Conservation (phyloP, 257 asterid species). For the Petrea volubilis region DNA sequence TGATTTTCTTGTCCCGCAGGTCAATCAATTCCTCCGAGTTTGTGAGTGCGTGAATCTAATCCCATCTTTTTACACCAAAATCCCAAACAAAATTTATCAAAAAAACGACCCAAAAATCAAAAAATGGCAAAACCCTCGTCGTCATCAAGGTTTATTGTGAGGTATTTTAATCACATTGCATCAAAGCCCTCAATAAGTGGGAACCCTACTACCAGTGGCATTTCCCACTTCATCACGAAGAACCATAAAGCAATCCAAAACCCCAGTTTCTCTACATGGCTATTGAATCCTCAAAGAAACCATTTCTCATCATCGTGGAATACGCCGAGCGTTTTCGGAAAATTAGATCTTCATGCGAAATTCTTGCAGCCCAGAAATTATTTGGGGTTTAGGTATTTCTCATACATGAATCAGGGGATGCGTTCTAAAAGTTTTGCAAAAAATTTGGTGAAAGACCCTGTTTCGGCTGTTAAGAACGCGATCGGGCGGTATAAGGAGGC, state of each 20-base stretch:
- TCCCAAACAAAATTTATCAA: too few species aligned
- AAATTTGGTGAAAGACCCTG: conserved; percentile 46
- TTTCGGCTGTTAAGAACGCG: conserved; percentile 37
- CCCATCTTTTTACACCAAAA: neutral
- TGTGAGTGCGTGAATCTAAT: conserved; percentile 43
- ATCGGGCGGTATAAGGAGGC: conserved; percentile 67
- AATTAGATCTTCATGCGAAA: conserved; percentile 34
- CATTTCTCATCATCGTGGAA: conserved; percentile 45
- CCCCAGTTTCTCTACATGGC: conserved; percentile 45
- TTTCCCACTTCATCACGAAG: conserved; percentile 48
- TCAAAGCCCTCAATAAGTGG: conserved; percentile 48
- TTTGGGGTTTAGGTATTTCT: conserved; percentile 56
- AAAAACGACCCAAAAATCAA: neutral
- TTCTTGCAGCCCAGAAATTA: conserved; percentile 26
- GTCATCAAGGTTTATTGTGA: conserved; percentile 53
- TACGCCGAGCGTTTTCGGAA: conserved; percentile 30
- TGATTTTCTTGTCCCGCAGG: conserved; percentile 33
- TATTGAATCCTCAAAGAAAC: conserved; percentile 36
- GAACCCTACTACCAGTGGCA: conserved; percentile 26
- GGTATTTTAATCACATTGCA: conserved; percentile 45
- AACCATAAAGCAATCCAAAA: conserved; percentile 37
- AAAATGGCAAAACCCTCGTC: conserved; percentile 64
- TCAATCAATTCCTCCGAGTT: conserved; percentile 35
- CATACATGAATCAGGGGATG: conserved; percentile 40
- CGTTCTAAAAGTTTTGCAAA: conserved; percentile 44